phyloP scores from a whole-genome alignment of 805 yeast species.

The Metschnikowia continentalis region DNA sequence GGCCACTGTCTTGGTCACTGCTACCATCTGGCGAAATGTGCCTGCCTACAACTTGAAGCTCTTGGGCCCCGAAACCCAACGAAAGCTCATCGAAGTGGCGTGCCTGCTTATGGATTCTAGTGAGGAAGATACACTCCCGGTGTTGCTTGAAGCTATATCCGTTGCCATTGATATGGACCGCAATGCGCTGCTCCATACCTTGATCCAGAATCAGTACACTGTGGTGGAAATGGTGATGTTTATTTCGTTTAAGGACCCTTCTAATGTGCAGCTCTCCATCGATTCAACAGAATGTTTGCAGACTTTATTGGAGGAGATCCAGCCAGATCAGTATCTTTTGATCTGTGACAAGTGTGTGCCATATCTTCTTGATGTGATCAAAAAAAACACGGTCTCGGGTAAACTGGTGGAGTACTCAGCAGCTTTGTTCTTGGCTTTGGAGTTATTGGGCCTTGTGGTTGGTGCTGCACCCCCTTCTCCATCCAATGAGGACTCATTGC shows the following conservation, averaged over 20 bases:
- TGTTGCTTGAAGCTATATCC: constrained; percentile 66
- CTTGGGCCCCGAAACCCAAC: constrained; percentile 26
- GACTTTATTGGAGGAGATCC: constrained; percentile 48
- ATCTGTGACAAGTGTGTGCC: constrained; percentile 55
- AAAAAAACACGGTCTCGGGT: constrained; percentile 20
- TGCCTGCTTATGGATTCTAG: constrained; percentile 51
- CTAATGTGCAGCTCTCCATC: constrained; percentile 64
- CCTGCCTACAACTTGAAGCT: constrained; percentile 5
- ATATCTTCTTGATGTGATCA: constrained; percentile 35
- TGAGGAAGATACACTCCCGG: constrained; percentile 75
- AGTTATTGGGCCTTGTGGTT: constrained; percentile 50
- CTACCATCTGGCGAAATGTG: constrained; percentile 44
- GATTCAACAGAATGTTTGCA: constrained; percentile 69
- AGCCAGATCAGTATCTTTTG: constrained; percentile 39
- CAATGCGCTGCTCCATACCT: constrained; percentile 20
- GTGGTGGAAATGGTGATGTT: constrained; percentile 56
- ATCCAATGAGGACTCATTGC: constrained; percentile 19
- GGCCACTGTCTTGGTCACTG: constrained; percentile 45
- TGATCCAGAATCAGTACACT: constrained; percentile 18
- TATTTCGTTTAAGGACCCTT: constrained; percentile 67
- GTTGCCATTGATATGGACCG: constrained; percentile 45
- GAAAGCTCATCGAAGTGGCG: constrained; percentile 37
- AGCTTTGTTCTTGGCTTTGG: constrained; percentile 54
- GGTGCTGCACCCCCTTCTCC: constrained; percentile 34
- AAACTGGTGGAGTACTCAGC: constrained; percentile 51